phyloP scores from a whole-genome alignment of 306 rosid species.

The Boehmeria nivea region DNA sequence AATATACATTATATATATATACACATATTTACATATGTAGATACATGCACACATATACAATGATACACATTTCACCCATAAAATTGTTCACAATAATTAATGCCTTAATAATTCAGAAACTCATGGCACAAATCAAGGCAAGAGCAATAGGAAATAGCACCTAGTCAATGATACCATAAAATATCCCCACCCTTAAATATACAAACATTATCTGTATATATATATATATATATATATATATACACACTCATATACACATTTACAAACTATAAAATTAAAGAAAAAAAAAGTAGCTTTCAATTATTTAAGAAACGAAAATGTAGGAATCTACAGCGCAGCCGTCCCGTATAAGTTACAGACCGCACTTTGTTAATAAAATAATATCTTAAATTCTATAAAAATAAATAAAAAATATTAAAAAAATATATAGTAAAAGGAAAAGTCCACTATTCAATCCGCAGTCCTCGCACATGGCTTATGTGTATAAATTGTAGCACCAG shows the following conservation, averaged over 20 bases:
- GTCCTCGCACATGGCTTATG: background rate
- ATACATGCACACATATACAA: background rate
- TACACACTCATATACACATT: too few relatives aligned
- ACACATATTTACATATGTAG: background rate
- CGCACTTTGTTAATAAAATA: background rate
- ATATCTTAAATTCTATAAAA: background rate
- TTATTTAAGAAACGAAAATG: background rate
- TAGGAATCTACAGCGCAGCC: slow-evolving; percentile 2
- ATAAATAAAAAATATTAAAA: background rate
- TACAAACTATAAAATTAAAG: too few relatives aligned
- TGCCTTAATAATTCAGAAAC: too few relatives aligned
- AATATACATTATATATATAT: slow-evolving; percentile 1
- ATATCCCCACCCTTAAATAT: too few relatives aligned
- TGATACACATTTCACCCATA: background rate
- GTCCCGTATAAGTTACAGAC: background rate
- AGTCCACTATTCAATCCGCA: background rate
- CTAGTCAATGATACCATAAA: too few relatives aligned
- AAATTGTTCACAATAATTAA: too few relatives aligned
- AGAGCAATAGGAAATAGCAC: too few relatives aligned
- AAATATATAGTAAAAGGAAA: background rate
- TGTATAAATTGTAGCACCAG: background rate
- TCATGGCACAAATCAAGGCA: too few relatives aligned
- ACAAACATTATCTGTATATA: too few relatives aligned
- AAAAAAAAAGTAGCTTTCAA: background rate
- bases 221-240: too few relatives aligned